A percentile compares a stretch with the other conserved stretches of the same genome.
phyloP scores from a whole-genome alignment of 2,329 filamentous ascomycete species.

The Fusarium bulbicola region DNA sequence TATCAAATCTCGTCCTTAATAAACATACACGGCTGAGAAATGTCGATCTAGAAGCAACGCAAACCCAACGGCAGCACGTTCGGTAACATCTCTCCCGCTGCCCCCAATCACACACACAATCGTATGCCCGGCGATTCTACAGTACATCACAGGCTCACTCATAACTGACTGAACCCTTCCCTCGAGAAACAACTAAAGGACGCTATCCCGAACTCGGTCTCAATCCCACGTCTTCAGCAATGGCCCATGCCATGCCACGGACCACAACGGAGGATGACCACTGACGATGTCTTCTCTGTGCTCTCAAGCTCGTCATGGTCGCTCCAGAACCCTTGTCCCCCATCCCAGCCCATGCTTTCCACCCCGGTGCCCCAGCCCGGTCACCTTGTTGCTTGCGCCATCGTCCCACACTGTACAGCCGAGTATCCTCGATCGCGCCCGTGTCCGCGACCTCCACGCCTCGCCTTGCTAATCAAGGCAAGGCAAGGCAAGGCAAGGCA shows the following conservation, averaged over 20 bases:
- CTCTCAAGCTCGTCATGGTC: slow-evolving; percentile 39
- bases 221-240: slow-evolving; percentile 38
- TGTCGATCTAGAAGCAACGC: background rate
- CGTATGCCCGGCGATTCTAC: background rate
- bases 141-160: slow-evolving; percentile 1
- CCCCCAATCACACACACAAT: slow-evolving; percentile 6
- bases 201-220: slow-evolving; percentile 30
- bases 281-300: slow-evolving; percentile 31
- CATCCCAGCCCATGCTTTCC: slow-evolving; percentile 34
- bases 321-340: slow-evolving; percentile 37
- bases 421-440: slow-evolving; percentile 42
- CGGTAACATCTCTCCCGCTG: background rate
- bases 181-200: slow-evolving; percentile 7
- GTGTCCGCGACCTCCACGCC: slow-evolving; percentile 41
- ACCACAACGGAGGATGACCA: slow-evolving; percentile 32
- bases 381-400: slow-evolving; percentile 43
- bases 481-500: slow-evolving; percentile 34
- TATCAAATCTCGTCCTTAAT: slow-evolving; percentile 9
- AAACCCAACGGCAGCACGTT: background rate
- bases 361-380: slow-evolving; percentile 38
- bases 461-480: slow-evolving; percentile 39
- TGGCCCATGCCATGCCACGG: slow-evolving; percentile 30
- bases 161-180: slow-evolving; percentile 15
- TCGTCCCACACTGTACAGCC: slow-evolving; percentile 46
- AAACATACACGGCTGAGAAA: background rate